Conservation (phyloP, 352 stramenopile species). For the Phytophthora fragariaefolia region DNA sequence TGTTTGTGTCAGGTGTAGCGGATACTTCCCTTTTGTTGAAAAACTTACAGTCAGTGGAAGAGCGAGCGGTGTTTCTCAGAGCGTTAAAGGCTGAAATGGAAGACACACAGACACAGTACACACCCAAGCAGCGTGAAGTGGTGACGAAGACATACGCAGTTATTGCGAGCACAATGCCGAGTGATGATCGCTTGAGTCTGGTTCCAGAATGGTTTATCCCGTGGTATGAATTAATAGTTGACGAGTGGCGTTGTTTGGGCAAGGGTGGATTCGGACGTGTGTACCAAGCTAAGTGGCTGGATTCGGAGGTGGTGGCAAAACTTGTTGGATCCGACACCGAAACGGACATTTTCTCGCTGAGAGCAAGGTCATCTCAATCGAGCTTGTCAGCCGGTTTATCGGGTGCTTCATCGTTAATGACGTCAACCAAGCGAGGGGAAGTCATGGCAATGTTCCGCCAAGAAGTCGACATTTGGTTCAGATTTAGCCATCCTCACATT, state of each 20-base stretch:
- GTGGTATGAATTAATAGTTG: constrained; percentile 16
- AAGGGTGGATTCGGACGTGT: constrained; percentile 14
- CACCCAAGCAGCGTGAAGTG: neutral
- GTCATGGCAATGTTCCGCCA: constrained; percentile 16
- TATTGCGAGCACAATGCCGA: neutral
- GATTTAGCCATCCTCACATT: constrained; percentile 25
- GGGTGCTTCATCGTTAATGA: neutral
- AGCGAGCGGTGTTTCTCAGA: neutral
- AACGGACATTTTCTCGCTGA: neutral
- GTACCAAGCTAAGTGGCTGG: constrained; percentile 6
- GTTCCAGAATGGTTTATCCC: constrained; percentile 17
- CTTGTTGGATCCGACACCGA: neutral
- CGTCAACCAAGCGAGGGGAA: neutral
- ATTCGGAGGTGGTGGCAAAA: constrained; percentile 22
- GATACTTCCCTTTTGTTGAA: constrained; percentile 11
- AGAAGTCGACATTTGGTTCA: constrained; percentile 34
- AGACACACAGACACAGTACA: neutral
- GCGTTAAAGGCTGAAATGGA: constrained; percentile 7
- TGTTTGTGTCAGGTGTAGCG: neutral
- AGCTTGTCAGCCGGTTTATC: neutral
- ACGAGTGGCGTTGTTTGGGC: constrained; percentile 10
- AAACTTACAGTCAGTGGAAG: constrained; percentile 6
- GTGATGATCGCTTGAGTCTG: neutral
- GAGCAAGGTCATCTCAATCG: neutral
- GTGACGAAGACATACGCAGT: constrained; percentile 1